Base-by-base conservation (phyloP, 305 asterid species). In the Fraxinus greggii region DNA sequence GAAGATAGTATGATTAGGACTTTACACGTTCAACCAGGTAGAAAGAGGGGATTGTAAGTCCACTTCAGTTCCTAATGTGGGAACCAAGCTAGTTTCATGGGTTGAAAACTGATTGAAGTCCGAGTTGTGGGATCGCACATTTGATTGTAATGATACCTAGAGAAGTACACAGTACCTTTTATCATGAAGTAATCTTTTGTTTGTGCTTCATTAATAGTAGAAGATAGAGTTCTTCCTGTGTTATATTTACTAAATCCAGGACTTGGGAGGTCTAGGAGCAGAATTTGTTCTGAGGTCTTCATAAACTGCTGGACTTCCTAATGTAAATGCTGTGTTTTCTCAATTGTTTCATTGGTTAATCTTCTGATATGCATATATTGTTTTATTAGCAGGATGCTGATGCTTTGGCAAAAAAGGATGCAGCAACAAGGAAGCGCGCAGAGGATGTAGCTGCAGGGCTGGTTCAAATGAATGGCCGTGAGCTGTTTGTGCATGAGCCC, bases 381-480 rank as follows among this genome's bases (percentile, higher is more conserved):
- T 80, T 42, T 72, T 56, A 56, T 28, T 82, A 81, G 67, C 86
- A 95, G 98, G 95, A 90, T 51, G 91, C 90, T n/a, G 93, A 93
- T 80, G 89, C 92, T 45, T 88, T 92, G 40, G 91, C 92, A 9
- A 88, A 81, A 83, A 92, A 91, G 89, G 89, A 90, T 36, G 98
- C 89, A 87, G 91, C 86, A 24, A 89, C 82, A 63, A 89, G 92
- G 84, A 95, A 92, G 81, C 96, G 97, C 6, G 92, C 86, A 10
- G 98, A 92, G 88, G 98, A 95, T 85, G 78, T 95, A 87, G 94
- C 90, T 76, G 91, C 97, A 15, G 97, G 97, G 63, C 31, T 85
- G 33, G 93, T 90, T 80, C 94, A 87, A 80, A 88, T 92, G 98
- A 95, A 91, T 67, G 98, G 98, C 15, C 98, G 97, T 28, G 98